Percentiles rank a stretch among this genome's conserved stretches.
Evolutionary conservation across 2,329 filamentous ascomycete genomes (phyloP).

Genomic region (Cladophialophora immunda): DNA sequence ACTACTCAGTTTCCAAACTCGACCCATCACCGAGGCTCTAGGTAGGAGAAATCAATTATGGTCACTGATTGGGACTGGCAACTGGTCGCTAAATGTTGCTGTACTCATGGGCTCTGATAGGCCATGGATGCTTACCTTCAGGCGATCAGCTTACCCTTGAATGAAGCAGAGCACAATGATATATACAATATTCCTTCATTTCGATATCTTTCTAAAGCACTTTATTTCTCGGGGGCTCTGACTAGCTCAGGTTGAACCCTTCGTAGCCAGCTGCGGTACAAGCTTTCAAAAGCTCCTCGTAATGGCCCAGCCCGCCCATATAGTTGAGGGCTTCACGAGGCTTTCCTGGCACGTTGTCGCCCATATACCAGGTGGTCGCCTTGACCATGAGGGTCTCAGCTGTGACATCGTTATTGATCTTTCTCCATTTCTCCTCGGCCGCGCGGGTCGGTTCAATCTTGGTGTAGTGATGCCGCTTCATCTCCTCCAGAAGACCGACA

Average conservation of each 20-base stretch:
- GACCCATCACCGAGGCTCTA: too few species aligned
- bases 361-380: constrained; percentile 59
- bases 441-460: constrained; percentile 14
- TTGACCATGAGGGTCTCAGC: constrained; percentile 1
- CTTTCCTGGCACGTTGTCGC: constrained; percentile 64
- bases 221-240: not conserved
- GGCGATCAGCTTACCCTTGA: not conserved
- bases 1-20: too few species aligned
- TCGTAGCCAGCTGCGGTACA: constrained; percentile 9
- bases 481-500: constrained; percentile 7
- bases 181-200: not conserved
- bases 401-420: not conserved
- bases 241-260: constrained; percentile 10
- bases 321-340: constrained; percentile 60
- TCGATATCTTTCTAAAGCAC: not conserved
- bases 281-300: constrained; percentile 5
- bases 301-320: constrained; percentile 37
- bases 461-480: not conserved
- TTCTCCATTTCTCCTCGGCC: constrained; percentile 21
- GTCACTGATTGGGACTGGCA: too few species aligned
- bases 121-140: too few species aligned
- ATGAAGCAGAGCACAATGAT: not conserved
- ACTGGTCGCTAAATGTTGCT: too few species aligned
- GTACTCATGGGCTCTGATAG: too few species aligned
- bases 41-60: too few species aligned